Evolutionary conservation across 768 basidiomycete species (phyloP).

Genomic region (Cubamyces lactineus): DNA sequence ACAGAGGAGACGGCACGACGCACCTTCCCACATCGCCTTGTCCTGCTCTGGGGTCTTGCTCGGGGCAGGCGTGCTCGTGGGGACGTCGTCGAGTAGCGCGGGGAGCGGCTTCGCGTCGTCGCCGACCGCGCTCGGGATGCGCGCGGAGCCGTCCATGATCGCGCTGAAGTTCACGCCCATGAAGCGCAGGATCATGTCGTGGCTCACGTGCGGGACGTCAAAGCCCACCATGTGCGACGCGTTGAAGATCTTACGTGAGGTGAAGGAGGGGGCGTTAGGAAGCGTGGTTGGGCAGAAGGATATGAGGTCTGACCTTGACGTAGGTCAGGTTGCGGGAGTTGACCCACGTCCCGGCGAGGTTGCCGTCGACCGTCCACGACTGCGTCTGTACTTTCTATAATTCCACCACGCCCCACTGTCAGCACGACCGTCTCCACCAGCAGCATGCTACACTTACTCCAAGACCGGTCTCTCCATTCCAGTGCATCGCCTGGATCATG

Average conservation of each 20-base stretch:
- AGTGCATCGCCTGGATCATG: constrained; percentile 80
- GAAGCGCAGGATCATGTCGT: constrained; percentile 99
- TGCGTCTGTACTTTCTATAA: constrained; percentile 70
- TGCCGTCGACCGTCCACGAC: constrained; percentile 74
- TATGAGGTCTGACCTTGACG: constrained; percentile 62
- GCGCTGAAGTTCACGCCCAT: constrained; percentile 89
- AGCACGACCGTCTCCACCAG: not conserved
- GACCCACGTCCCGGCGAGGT: constrained; percentile 90
- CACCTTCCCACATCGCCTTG: constrained; percentile 91
- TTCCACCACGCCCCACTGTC: not conserved
- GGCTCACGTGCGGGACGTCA: constrained; percentile 84
- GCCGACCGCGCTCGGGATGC: constrained; percentile 82
- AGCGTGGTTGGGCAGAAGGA: not conserved
- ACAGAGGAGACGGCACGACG: constrained; percentile 24
- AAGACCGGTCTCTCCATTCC: constrained; percentile 85
- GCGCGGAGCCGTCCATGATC: constrained; percentile 78
- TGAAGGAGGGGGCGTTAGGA: not conserved
- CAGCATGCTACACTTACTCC: constrained; percentile 57
- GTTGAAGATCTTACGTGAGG: constrained; percentile 92
- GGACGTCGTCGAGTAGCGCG: constrained; percentile 45
- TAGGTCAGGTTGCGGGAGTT: constrained; percentile 89
- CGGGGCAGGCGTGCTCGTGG: constrained; percentile 41
- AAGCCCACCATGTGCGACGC: constrained; percentile 96
- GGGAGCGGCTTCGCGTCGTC: constrained; percentile 67
- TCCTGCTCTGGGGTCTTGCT: constrained; percentile 75